phyloP scores from a whole-genome alignment of 2,329 filamentous ascomycete species.

The Fusarium pilosicola region DNA sequence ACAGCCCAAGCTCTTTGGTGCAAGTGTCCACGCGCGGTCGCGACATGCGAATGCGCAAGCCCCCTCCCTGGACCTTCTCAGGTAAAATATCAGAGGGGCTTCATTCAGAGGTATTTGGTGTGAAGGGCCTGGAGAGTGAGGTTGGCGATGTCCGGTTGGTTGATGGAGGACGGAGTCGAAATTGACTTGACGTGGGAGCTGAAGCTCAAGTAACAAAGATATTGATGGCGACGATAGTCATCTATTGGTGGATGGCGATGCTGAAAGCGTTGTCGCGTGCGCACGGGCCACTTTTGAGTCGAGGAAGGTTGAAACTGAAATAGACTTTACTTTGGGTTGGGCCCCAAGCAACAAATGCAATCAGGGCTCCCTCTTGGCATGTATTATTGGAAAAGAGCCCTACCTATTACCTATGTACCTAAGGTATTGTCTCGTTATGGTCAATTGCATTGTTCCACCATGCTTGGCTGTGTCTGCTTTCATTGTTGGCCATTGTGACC shows the following conservation, averaged over 20 bases:
- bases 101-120: constrained; percentile 37
- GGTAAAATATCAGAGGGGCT: constrained; percentile 27
- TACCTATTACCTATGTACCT: too few species aligned
- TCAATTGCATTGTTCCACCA: neutral
- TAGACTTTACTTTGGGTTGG: constrained; percentile 21
- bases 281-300: constrained; percentile 26
- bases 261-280: constrained; percentile 36
- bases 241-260: constrained; percentile 36
- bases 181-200: constrained; percentile 19
- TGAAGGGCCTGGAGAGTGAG: neutral
- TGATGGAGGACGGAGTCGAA: neutral
- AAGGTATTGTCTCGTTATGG: neutral
- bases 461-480: neutral
- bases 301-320: constrained; percentile 26
- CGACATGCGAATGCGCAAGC: constrained; percentile 38
- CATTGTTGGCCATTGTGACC: neutral
- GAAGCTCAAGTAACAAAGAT: constrained; percentile 12
- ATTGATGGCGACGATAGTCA: constrained; percentile 32
- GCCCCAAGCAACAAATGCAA: neutral
- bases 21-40: constrained; percentile 31
- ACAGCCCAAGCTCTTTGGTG: constrained; percentile 32
- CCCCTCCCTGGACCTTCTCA: constrained; percentile 42
- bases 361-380: constrained; percentile 3
- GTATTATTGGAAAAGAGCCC: neutral
- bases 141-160: neutral